Evolutionary conservation across 2,329 filamentous ascomycete species (phyloP), one percentile per base, ranked within the genome.

Genomic region (Eutypa lata): DNA sequence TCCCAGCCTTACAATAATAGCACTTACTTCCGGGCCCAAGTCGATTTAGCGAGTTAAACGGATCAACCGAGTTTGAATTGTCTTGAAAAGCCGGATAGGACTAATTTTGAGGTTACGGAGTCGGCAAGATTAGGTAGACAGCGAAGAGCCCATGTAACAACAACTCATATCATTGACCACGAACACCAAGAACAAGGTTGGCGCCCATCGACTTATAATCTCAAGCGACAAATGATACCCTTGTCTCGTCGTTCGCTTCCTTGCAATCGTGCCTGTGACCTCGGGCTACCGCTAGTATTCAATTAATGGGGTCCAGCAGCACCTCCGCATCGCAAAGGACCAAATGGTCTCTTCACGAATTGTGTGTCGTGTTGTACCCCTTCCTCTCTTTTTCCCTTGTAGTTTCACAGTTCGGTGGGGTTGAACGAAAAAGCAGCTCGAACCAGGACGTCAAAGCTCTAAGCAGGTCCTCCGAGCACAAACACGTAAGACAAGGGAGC

Each of bases 261-360:
- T 54, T 54, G 48, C 48, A 56, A 50, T 51, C 52, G 28, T 53
- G 4, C 5, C 22, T 56, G 55, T 49, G 55, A 58, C 64, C 61
- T 64, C 42, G 16, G n/a, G 21, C 57, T 60, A 64, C 59, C 60
- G 59, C 62, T 60, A 56, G 51, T 61, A 58, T 60, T 54, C 58
- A 57, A 61, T 61, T 57, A 61, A 61, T 60, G 60, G 68, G 63
- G 64, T 61, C 65, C 64, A 61, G 65, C 65, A 58, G 63, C 66
- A 60, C 64, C 65, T 61, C 67, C 66, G 67, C 67, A 69, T 68
- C 65, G 65, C 67, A 66, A 58, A 65, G 60, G 65, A 67, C 66
- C 67, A 53, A 61, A 54, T 55, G 64, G 65, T 60, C 65, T 55
- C 64, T 57, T 64, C 53, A 55, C 62, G 58, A 57, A 48, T 52